Base-by-base conservation (phyloP, 2,329 filamentous ascomycete species). In the Ambrosiella beaveri region DNA sequence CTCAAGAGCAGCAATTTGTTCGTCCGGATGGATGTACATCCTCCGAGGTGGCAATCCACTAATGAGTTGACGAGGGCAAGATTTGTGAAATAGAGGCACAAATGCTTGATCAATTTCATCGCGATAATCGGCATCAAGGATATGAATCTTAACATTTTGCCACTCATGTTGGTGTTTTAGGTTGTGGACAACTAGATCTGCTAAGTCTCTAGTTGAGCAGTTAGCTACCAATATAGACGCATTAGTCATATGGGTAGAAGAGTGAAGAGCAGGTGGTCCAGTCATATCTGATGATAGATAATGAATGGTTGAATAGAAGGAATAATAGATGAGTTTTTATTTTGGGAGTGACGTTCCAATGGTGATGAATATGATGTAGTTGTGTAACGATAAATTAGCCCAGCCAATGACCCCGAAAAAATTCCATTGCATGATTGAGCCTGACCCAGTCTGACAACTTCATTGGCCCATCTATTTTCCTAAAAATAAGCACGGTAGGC, bases 21-120 rank as follows among this genome's bases (percentile, higher is more conserved):
- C 86, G 67, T 93, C 87, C 1, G 87, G 86, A 65, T 93, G 86
- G 56, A 86, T 74, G 68, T 93, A 91, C 47, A 89, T 75, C 51
- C 83, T 78, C 50, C 78, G 76, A 0, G 86, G 85, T 1, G 87
- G 86, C 2, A 90, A 71, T 35, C 87, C 87, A 19, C 80, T 83
- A 59, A 93, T 75, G 56, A 91, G 68, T 5, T 82, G 80, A 17
- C 86, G 77, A 1, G 59, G 59, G 37, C 38, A 37, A 8, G 36
- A 27, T 7, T 51, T 41, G 13, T 57, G 47, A 15, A 57, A 60
- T 7, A 55, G 39, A 41, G 40, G 51, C 9, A 41, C 55, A 57
- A 60, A 52, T n/a, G 12, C 27, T 6, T 17, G 6, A 19, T 60
- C 50, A 44, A 57, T 49, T 37, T 57, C 47, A 55, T 40, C 45